phyloP scores from a whole-genome alignment of 2,329 filamentous ascomycete genomes.

The Hymenoscyphus salicellus region DNA sequence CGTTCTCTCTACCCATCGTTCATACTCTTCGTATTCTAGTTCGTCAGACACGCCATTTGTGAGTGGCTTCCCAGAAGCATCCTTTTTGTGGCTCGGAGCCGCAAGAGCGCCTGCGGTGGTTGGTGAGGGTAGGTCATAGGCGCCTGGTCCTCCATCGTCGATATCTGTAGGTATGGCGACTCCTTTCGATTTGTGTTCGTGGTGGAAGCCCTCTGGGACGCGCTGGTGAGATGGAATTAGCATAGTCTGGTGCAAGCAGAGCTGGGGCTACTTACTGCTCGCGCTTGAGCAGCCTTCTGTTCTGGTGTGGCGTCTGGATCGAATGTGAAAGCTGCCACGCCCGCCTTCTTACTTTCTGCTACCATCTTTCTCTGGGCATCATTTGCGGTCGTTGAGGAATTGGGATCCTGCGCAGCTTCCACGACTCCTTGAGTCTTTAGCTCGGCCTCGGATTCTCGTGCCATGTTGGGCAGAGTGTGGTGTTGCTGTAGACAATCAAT shows the following conservation, averaged over 20 bases:
- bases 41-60: conserved; percentile 44
- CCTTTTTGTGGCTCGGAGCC: conserved; percentile 42
- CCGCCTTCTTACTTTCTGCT: conserved; percentile 73
- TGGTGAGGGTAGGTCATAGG: conserved; percentile 75
- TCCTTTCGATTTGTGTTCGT: conserved; percentile 58
- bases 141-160: conserved; percentile 64
- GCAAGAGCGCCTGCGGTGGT: conserved; percentile 67
- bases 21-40: conserved; percentile 53
- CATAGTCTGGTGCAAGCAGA: background rate
- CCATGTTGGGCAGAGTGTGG: conserved; percentile 25
- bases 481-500: conserved; percentile 17
- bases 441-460: conserved; percentile 48
- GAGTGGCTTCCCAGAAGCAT: conserved; percentile 48
- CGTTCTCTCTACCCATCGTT: conserved; percentile 55
- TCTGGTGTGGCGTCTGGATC: conserved; percentile 79
- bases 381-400: conserved; percentile 64
- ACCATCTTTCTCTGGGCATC: conserved; percentile 72
- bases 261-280: conserved; percentile 58
- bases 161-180: conserved; percentile 75
- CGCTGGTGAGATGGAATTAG: conserved; percentile 44
- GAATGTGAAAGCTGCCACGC: conserved; percentile 78
- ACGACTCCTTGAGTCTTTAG: conserved; percentile 78
- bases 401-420: conserved; percentile 71
- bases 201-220: conserved; percentile 62
- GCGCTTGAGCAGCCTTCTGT: conserved; percentile 77